These are phyloP conservation scores for Streptanthus diversifolius DNA, from an alignment of 345 rosid genomes.

Conservation along the genomic window DNA sequence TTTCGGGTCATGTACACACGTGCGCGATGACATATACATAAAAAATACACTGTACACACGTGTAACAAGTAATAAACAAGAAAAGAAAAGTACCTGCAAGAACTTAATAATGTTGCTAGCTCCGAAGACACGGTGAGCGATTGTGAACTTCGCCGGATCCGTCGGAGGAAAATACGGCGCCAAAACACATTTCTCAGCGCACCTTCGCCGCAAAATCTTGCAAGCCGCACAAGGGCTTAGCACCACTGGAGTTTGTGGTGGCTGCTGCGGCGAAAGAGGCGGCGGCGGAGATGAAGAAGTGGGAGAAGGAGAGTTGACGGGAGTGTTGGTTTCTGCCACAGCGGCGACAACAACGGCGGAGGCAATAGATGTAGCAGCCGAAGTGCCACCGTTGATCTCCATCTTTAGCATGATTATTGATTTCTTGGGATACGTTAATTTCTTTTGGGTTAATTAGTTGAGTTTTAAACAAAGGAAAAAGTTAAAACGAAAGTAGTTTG, in stretches of 20 bases:
- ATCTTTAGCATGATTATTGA: constrained; percentile 33
- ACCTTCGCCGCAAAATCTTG: constrained; percentile 74
- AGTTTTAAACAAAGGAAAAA: not conserved
- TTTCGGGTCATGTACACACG: constrained; percentile 24
- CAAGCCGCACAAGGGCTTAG: constrained; percentile 91
- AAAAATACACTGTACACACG: constrained; percentile 6
- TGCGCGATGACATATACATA: constrained; percentile 5
- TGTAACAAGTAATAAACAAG: not conserved
- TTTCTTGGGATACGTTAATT: not conserved
- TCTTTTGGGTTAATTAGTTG: not conserved
- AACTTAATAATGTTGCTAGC: constrained; percentile 94
- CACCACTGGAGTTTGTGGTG: constrained; percentile 42
- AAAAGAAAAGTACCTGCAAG: constrained; percentile 56
- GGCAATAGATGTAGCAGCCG: constrained; percentile 23
- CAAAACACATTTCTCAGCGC: constrained; percentile 77
- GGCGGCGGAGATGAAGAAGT: constrained; percentile 41
- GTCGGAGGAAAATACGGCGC: constrained; percentile 95
- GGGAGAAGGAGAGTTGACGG: constrained; percentile 40
- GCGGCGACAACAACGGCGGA: not conserved
- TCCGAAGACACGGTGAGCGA: constrained; percentile 89
- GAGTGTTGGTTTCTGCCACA: constrained; percentile 9
- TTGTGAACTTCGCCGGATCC: constrained; percentile 80
- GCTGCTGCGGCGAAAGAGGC: constrained; percentile 23
- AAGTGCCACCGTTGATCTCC: constrained; percentile 36
- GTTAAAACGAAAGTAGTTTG: constrained; percentile 1